Base-by-base conservation (phyloP, 2,329 filamentous ascomycete species). In the Cytospora schulzeri region DNA sequence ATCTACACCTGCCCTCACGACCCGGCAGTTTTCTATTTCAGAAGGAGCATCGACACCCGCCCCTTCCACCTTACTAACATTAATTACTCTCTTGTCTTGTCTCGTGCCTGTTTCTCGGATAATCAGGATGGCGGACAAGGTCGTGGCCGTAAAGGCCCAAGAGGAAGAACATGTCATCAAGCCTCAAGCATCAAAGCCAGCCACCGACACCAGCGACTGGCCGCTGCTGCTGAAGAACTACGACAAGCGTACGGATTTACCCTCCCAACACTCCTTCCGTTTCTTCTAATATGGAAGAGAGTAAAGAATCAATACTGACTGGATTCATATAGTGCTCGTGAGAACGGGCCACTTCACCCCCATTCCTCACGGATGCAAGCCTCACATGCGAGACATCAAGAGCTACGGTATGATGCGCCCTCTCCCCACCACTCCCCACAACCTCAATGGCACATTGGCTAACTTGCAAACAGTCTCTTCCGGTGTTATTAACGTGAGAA, bases 261-360 rank as follows among this genome's bases (percentile, higher is more conserved):
- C 61, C 57, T 53, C 55, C 61, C 60, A 52, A 52, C 63, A n/a
- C 54, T 22, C 28, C 8, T 61, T 60, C 38, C 38, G 8, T 19
- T 2, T 19, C 15, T n/a, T n/a, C n/a, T n/a, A n/a, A n/a, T n/a
- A n/a, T n/a, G n/a, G n/a, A n/a, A 14, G 31, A 57, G 41, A 57
- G 15, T 58, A 52, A 28, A 26, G n/a, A 66, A 5, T 6, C 14
- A 52, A 31, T 67, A 65, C 72, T 75, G 65, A 77, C 70, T 48
- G 51, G 56, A 48, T 60, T 70, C 66, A 73, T 33, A 4, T 1
- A 94, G 92, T 98, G 73, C 89, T 95, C 72, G 90, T 97, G 72
- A 90, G 94, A 76, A 97, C 93, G 70, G 92, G 92, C 69, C 94
- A 99, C 80, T 99, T 96, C 81, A 98, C 94, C 38, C 95, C 95